Conservation (phyloP, 495 filamentous ascomycete species). For the Aspergillus sparsus region DNA sequence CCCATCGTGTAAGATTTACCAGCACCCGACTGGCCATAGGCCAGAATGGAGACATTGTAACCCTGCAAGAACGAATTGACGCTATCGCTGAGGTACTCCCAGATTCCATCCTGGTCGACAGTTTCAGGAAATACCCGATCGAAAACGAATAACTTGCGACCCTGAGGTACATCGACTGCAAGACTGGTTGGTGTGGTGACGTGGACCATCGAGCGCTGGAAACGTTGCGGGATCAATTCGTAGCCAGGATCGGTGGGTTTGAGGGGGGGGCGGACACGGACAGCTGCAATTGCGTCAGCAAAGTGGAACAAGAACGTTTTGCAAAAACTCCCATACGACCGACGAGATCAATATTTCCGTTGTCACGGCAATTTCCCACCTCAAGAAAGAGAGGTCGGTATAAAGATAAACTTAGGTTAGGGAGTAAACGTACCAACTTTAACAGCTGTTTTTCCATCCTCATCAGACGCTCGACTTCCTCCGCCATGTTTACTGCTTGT, state of each 20-base stretch:
- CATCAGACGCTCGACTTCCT: conserved; percentile 87
- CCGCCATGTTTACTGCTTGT: conserved; percentile 76
- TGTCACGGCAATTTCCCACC: not conserved
- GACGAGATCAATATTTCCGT: conserved; percentile 5
- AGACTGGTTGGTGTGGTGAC: conserved; percentile 81
- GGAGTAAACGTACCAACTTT: conserved; percentile 87
- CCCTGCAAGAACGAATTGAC: conserved; percentile 89
- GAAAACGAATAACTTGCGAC: conserved; percentile 92
- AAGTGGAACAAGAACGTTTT: conserved; percentile 4
- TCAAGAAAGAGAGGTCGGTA: conserved; percentile 10
- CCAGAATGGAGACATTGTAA: conserved; percentile 98
- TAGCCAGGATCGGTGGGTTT: conserved; percentile 83
- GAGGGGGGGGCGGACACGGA: conserved; percentile 91
- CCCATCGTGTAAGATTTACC: conserved; percentile 99
- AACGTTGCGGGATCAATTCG: conserved; percentile 93
- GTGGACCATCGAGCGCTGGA: conserved; percentile 90
- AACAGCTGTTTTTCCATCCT: conserved; percentile 93
- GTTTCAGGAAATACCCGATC: conserved; percentile 91
- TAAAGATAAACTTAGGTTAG: not conserved
- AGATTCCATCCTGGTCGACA: conserved; percentile 83
- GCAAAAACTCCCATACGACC: not conserved
- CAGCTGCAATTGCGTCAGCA: conserved; percentile 57
- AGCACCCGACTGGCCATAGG: conserved; percentile 99
- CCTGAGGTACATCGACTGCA: conserved; percentile 85
- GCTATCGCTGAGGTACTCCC: conserved; percentile 92